Evolutionary conservation across 2,329 filamentous ascomycete species (phyloP), one percentile per base, ranked within the genome.

Genomic region (Phaeomoniella chlamydospora): DNA sequence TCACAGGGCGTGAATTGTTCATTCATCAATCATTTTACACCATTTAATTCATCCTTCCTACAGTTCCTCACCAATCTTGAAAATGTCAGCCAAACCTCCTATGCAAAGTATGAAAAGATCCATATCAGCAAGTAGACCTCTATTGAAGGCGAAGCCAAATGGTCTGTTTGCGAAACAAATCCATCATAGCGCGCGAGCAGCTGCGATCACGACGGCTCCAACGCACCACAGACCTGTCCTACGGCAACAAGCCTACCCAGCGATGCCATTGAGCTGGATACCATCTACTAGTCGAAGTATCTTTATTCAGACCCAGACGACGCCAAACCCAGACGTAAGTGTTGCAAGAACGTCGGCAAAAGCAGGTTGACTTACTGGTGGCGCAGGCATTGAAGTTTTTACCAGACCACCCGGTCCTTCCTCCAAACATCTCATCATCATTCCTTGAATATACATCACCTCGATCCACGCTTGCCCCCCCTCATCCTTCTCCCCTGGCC

Each of bases 241-340:
- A 44, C 56, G 56, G 22, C 55, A 59, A 16, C 44, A 51, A 9
- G 6, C n/a, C 6, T 26, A 6, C 9, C 22, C n/a, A 6, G 9
- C 9, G 22, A 9, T n/a, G n/a, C 22, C 22, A 26, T 26, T 6
- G 9, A 26, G 22, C n/a, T n/a, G n/a, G n/a, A n/a, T n/a, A n/a
- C 22, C 22, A n/a, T 9, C n/a, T 26, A n/a, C 22, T n/a, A 60
- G 56, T 40, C 78, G 88, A 44, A 86, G 77, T 15, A 93, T 98
- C 58, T 98, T 96, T 66, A 98, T 98, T 53, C 90, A 98, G 62
- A 96, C 88, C 4, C 88, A 96, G 54, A 74, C 72, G 45, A 98
- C 90, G 1, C 90, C 90, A 16, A 98, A 98, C 60, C 69, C 77
- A n/a, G 86, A 96, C 64, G 87, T 74, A 53, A 48, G 61, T 56